These are phyloP conservation scores for Acer campestre DNA, from an alignment of 345 rosid species.

Conservation along the genomic window DNA sequence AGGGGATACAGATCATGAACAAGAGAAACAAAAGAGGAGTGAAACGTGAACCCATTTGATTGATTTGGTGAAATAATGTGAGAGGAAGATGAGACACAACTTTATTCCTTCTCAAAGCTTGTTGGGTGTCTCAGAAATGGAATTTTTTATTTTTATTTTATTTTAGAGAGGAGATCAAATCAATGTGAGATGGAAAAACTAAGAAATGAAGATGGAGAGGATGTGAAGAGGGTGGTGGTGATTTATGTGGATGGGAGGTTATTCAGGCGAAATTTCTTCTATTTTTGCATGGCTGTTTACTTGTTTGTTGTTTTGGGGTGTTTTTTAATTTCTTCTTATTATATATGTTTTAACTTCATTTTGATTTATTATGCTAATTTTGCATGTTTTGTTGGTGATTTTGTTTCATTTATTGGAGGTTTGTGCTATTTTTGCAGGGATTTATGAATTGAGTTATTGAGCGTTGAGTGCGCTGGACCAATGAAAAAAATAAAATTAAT, in stretches of 20 bases:
- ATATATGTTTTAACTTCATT: background rate
- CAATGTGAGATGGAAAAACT: no score
- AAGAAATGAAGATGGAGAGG: background rate
- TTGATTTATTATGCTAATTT: constrained; percentile 6
- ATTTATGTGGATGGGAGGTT: constrained; percentile 26
- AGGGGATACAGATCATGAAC: background rate
- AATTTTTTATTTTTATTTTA: background rate
- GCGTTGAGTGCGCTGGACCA: background rate
- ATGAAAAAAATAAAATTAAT: background rate
- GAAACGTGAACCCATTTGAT: constrained; percentile 19
- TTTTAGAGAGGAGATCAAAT: no score
- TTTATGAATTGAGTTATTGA: background rate
- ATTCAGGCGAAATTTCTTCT: constrained; percentile 8
- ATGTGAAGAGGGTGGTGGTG: background rate
- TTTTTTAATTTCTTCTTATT: background rate
- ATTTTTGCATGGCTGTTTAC: background rate
- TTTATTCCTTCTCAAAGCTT: background rate
- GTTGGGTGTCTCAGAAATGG: background rate
- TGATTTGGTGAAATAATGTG: background rate
- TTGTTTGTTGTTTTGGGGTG: background rate
- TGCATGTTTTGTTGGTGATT: background rate
- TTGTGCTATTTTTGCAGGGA: background rate
- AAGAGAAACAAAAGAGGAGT: constrained; percentile 10
- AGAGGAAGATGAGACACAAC: background rate
- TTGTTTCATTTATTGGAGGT: background rate